phyloP scores from a whole-genome alignment of 1,284 basidiomycete species.

The Ceratobasidium sp. region DNA sequence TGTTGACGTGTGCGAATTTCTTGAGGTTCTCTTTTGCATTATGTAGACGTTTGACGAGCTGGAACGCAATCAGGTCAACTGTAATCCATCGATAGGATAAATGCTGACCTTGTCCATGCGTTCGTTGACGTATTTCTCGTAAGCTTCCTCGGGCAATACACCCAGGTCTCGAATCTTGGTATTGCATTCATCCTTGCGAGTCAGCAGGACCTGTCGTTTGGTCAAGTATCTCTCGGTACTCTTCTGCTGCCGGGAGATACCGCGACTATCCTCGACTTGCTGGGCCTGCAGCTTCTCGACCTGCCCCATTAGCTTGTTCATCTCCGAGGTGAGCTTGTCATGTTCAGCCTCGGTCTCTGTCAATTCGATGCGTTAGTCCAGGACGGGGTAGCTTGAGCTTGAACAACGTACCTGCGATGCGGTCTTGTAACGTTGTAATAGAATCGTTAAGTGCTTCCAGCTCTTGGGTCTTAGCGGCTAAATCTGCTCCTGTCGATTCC shows the following conservation, averaged over 20 bases:
- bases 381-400: no score
- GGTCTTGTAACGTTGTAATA: constrained; percentile 61
- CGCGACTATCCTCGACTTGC: constrained; percentile 83
- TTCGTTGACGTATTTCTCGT: constrained; percentile 87
- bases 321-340: constrained; percentile 66
- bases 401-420: constrained; percentile 40
- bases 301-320: constrained; percentile 67
- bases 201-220: constrained; percentile 82
- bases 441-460: constrained; percentile 67
- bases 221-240: constrained; percentile 91
- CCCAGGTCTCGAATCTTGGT: constrained; percentile 95
- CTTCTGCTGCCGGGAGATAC: constrained; percentile 89
- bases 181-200: constrained; percentile 90
- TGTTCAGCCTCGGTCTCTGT: constrained; percentile 55
- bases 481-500: constrained; percentile 56
- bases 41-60: constrained; percentile 91
- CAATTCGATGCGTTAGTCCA: not conserved
- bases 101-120: constrained; percentile 76
- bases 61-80: constrained; percentile 10
- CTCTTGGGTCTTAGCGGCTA: constrained; percentile 72
- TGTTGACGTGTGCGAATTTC: constrained; percentile 98
- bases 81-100: not conserved
- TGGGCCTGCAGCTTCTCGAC: constrained; percentile 81
- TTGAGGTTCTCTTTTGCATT: constrained; percentile 89
- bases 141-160: constrained; percentile 95